phyloP scores from a whole-genome alignment of 2,329 filamentous ascomycete species.

The Periconia digitata region DNA sequence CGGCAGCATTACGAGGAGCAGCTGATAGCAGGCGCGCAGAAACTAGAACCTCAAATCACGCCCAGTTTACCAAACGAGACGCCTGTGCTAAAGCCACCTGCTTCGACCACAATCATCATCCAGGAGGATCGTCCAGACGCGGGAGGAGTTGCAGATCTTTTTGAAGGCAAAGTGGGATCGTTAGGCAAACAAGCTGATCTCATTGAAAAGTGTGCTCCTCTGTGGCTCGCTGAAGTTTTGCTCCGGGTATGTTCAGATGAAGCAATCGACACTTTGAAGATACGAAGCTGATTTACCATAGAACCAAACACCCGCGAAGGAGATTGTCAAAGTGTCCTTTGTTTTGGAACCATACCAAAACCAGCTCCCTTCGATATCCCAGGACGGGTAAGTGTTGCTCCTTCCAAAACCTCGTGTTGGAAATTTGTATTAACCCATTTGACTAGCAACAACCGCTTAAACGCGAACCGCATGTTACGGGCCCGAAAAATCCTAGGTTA shows the following conservation, averaged over 20 bases:
- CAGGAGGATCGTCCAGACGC: constrained; percentile 66
- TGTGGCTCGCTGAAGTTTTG: constrained; percentile 89
- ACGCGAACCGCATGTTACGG: constrained; percentile 94
- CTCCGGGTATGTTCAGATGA: constrained; percentile 64
- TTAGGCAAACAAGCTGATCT: constrained; percentile 76
- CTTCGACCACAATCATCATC: constrained; percentile 63
- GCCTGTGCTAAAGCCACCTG: constrained; percentile 72
- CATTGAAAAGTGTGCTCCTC: constrained; percentile 82
- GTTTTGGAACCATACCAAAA: constrained; percentile 81
- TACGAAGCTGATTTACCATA: constrained; percentile 39
- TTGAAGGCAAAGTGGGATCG: constrained; percentile 81
- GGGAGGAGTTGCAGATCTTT: constrained; percentile 77
- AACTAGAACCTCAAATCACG: constrained; percentile 64
- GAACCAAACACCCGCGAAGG: constrained; percentile 81
- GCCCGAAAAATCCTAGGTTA: constrained; percentile 94
- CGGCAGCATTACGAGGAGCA: constrained; percentile 72
- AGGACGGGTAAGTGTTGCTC: constrained; percentile 64
- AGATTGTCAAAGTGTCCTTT: constrained; percentile 96
- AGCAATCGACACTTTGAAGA: too few species aligned
- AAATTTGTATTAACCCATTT: constrained; percentile 12
- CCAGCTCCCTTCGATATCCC: constrained; percentile 71
- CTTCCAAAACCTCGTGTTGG: constrained; percentile 18
- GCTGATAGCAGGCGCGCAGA: constrained; percentile 52
- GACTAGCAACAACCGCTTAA: constrained; percentile 78
- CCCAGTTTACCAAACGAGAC: constrained; percentile 74